These are phyloP conservation scores for Silene vulgaris DNA, from an alignment of 179 eudicot genomes.

Conservation along the genomic window DNA sequence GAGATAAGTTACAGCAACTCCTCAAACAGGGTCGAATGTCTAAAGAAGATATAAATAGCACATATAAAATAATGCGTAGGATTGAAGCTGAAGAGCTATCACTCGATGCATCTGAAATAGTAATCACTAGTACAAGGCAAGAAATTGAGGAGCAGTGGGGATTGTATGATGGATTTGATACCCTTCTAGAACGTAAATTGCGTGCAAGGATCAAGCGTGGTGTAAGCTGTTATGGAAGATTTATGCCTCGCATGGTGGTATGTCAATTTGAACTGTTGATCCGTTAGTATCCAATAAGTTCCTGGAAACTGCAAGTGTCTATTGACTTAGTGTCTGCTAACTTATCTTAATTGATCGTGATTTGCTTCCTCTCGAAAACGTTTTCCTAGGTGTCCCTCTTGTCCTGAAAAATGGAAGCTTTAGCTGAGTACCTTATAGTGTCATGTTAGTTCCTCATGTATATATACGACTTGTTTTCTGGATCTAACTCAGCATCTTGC, in stretches of 20 bases:
- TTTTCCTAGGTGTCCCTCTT: too few species aligned
- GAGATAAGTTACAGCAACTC: conserved; percentile 79
- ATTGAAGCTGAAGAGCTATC: conserved; percentile 88
- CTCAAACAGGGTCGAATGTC: conserved; percentile 79
- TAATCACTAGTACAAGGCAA: conserved; percentile 87
- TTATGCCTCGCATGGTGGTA: conserved; percentile 94
- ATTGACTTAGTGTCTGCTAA: conserved; percentile 7
- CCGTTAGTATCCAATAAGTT: not conserved
- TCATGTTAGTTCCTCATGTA: not conserved
- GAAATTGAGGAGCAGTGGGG: conserved; percentile 97
- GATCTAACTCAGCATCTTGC: not conserved
- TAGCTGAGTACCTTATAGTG: too few species aligned
- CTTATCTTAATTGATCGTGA: conserved; percentile 1
- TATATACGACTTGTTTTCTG: not conserved
- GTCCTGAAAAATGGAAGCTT: too few species aligned
- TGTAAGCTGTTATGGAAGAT: conserved; percentile 86
- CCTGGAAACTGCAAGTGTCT: not conserved
- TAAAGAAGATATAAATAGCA: conserved; percentile 67
- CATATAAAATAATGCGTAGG: conserved; percentile 78
- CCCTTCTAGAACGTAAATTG: conserved; percentile 57
- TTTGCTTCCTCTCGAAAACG: not conserved
- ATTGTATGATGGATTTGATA: conserved; percentile 88
- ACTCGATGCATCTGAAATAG: conserved; percentile 81
- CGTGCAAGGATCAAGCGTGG: conserved; percentile 84
- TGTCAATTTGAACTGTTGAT: conserved; percentile 30